Evolutionary conservation across 495 filamentous ascomycete genomes (phyloP).

Genomic region (Trichocladium uniseriatum): DNA sequence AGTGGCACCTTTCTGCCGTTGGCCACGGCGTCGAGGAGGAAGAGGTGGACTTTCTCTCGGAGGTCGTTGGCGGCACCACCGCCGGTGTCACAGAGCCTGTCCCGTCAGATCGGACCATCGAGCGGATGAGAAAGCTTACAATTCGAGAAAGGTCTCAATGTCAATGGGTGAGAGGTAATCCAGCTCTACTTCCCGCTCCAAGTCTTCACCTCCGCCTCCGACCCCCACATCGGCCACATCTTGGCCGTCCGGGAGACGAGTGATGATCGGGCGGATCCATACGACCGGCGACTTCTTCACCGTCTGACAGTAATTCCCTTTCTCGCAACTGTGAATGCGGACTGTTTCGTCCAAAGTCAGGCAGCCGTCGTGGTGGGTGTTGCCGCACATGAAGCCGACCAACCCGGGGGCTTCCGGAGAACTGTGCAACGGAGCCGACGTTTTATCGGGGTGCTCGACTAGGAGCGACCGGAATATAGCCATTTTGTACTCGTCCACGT

Average conservation of each 20-base stretch:
- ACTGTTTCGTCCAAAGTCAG: slow-evolving; percentile 54
- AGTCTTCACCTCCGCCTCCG: slow-evolving; percentile 70
- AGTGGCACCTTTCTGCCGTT: slow-evolving; percentile 27
- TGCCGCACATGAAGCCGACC: slow-evolving; percentile 69
- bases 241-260: slow-evolving; percentile 39
- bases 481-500: slow-evolving; percentile 75
- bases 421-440: slow-evolving; percentile 30
- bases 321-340: slow-evolving; percentile 86
- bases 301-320: slow-evolving; percentile 52
- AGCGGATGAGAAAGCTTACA: slow-evolving; percentile 27
- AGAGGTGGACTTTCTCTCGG: slow-evolving; percentile 16
- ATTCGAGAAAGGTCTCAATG: slow-evolving; percentile 38
- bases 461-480: slow-evolving; percentile 60
- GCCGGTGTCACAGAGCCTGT: slow-evolving; percentile 16
- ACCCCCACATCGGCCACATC: slow-evolving; percentile 65
- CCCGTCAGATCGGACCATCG: neutral
- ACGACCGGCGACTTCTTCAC: slow-evolving; percentile 52
- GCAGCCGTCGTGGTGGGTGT: slow-evolving; percentile 56
- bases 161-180: slow-evolving; percentile 43
- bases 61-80: slow-evolving; percentile 18
- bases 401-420: slow-evolving; percentile 55
- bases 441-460: slow-evolving; percentile 23
- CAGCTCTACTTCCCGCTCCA: slow-evolving; percentile 55
- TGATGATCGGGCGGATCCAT: slow-evolving; percentile 72
- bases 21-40: slow-evolving; percentile 19